A percentile compares a stretch with the other conserved stretches of the same genome.
Conservation (phyloP, 1,284 basidiomycete species). For the Leccinum holopus region DNA sequence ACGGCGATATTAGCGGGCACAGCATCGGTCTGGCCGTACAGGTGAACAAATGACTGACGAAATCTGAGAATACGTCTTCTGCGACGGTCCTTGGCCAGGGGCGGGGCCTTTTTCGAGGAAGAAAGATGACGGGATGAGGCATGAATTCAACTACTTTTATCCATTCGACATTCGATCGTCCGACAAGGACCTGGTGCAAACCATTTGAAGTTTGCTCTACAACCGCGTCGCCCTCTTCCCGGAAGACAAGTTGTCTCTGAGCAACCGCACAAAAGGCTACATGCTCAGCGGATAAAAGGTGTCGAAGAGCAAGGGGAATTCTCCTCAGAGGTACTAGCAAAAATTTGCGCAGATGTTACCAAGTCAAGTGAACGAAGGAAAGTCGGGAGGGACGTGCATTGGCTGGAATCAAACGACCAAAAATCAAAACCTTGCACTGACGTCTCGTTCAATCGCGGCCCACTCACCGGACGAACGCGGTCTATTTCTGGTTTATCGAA, state of each 20-base stretch:
- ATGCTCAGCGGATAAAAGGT: slow-evolving; percentile 99
- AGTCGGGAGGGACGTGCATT: too few relatives aligned
- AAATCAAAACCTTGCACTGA: too few relatives aligned
- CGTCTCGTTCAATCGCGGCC: too few relatives aligned
- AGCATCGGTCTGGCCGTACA: slow-evolving; percentile 83
- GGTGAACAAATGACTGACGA: slow-evolving; percentile 91
- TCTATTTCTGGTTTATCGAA: too few relatives aligned
- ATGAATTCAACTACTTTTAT: slow-evolving; percentile 97
- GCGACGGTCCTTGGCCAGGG: slow-evolving; percentile 73
- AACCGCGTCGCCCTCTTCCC: slow-evolving; percentile 94
- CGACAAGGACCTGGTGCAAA: slow-evolving; percentile 97
- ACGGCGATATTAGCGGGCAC: slow-evolving; percentile 74
- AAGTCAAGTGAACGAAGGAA: too few relatives aligned
- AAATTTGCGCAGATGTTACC: slow-evolving; percentile 87
- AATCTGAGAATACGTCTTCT: slow-evolving; percentile 94
- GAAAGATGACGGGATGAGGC: slow-evolving; percentile 82
- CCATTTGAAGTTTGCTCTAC: slow-evolving; percentile 95
- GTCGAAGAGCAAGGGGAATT: slow-evolving; percentile 95
- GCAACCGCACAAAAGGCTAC: slow-evolving; percentile 96
- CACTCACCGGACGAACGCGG: too few relatives aligned
- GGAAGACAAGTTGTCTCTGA: slow-evolving; percentile 89
- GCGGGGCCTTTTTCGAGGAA: slow-evolving; percentile 67
- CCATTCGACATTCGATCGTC: slow-evolving; percentile 98
- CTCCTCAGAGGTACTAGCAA: slow-evolving; percentile 68
- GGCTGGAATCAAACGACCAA: too few relatives aligned